phyloP scores from a whole-genome alignment of 2,329 filamentous ascomycete species.

The Venturia asperata region DNA sequence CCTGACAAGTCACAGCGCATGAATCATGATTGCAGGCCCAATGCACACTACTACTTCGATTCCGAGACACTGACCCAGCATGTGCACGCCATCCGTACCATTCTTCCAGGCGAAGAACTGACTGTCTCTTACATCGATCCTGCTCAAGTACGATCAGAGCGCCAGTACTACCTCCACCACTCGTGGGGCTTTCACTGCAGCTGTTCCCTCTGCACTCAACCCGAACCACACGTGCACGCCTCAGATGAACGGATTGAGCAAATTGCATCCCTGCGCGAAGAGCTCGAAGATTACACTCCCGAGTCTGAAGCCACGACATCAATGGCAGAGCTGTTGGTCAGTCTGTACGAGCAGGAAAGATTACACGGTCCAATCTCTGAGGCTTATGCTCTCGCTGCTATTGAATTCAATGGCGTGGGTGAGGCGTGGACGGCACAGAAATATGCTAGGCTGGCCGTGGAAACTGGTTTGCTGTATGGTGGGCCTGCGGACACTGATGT shows the following conservation, averaged over 20 bases:
- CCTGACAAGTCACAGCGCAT: conserved; percentile 25
- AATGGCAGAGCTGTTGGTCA: conserved; percentile 35
- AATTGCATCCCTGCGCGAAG: conserved; percentile 29
- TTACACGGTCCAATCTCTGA: conserved; percentile 29
- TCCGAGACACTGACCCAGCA: conserved; percentile 32
- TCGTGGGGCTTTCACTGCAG: conserved; percentile 37
- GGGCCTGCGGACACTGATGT: conserved; percentile 27
- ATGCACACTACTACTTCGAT: conserved; percentile 36
- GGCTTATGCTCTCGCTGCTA: conserved; percentile 33
- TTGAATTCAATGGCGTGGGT: conserved; percentile 37
- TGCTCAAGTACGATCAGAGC: conserved; percentile 29
- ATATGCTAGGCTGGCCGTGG: conserved; percentile 30
- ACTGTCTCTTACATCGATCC: conserved; percentile 36
- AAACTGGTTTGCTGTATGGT: conserved; percentile 27
- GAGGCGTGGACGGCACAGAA: conserved; percentile 28
- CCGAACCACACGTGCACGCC: conserved; percentile 25
- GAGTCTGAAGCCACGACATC: conserved; percentile 21
- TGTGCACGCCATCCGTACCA: conserved; percentile 34
- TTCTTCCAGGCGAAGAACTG: conserved; percentile 37
- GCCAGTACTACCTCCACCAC: conserved; percentile 28
- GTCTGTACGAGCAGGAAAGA: conserved; percentile 34
- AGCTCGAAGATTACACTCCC: conserved; percentile 33
- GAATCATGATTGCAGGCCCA: conserved; percentile 40
- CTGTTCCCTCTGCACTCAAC: conserved; percentile 33
- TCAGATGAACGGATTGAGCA: conserved; percentile 33